Evolutionary conservation across 1,139 yeast genomes (phyloP).

Genomic region (Taphrina deformans): DNA sequence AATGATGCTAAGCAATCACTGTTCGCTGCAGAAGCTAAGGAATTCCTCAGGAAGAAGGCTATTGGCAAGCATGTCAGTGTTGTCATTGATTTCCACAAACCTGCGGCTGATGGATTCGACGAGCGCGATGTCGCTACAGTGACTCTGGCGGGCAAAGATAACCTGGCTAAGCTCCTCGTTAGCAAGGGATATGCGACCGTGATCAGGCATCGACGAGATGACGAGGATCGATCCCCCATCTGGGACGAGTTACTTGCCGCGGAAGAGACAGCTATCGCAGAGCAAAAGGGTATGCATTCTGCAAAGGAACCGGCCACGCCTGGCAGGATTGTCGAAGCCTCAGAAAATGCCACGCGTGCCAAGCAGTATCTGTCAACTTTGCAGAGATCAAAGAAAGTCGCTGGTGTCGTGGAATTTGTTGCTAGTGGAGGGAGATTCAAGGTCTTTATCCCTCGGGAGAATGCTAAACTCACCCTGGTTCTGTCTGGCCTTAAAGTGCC

Average conservation of each 20-base stretch:
- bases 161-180: slow-evolving; percentile 44
- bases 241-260: slow-evolving; percentile 78
- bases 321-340: slow-evolving; percentile 72
- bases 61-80: slow-evolving; percentile 70
- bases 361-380: slow-evolving; percentile 71
- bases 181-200: slow-evolving; percentile 74
- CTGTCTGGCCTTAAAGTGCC: slow-evolving; percentile 67
- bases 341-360: slow-evolving; percentile 70
- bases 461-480: slow-evolving; percentile 62
- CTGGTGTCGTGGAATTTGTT: slow-evolving; percentile 71
- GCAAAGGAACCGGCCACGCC: slow-evolving; percentile 59
- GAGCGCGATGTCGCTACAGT: slow-evolving; percentile 66
- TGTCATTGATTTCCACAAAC: slow-evolving; percentile 64
- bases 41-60: slow-evolving; percentile 64
- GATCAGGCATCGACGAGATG: slow-evolving; percentile 72
- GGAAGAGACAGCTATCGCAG: slow-evolving; percentile 61
- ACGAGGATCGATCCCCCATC: slow-evolving; percentile 66
- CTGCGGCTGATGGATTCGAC: slow-evolving; percentile 63
- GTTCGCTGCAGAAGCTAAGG: slow-evolving; percentile 65
- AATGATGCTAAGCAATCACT: slow-evolving; percentile 61
- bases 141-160: slow-evolving; percentile 50
- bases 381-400: slow-evolving; percentile 62
- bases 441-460: slow-evolving; percentile 66
- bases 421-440: slow-evolving; percentile 67
- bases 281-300: slow-evolving; percentile 63